These are phyloP conservation scores for Kodamaea lidongshanica DNA, from an alignment of 805 yeast genomes.

Conservation along the genomic window DNA sequence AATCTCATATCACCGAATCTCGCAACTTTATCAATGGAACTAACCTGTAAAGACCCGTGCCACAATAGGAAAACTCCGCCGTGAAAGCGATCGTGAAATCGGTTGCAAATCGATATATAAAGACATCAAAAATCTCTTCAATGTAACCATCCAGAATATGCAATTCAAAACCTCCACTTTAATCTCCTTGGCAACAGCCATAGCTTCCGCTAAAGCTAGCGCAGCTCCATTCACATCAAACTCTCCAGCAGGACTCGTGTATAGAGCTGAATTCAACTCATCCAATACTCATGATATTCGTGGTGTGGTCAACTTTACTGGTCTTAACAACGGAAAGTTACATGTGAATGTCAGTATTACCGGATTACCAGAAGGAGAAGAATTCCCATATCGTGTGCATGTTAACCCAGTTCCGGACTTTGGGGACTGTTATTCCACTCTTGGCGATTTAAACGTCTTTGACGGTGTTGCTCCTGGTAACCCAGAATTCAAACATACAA, in stretches of 20 bases:
- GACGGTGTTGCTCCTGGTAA: conserved; percentile 24
- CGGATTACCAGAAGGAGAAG: conserved; percentile 36
- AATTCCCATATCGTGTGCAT: conserved; percentile 37
- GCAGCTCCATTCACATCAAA: conserved; percentile 22
- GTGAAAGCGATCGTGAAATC: too few relatives aligned
- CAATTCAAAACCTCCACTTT: conserved; percentile 3
- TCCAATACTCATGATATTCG: conserved; percentile 14
- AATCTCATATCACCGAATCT: too few relatives aligned
- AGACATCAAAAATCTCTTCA: too few relatives aligned
- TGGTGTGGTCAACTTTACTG: conserved; percentile 27
- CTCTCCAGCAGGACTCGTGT: conserved; percentile 23
- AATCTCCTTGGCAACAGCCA: conserved; percentile 6
- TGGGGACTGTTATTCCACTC: conserved; percentile 28
- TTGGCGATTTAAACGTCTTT: conserved; percentile 35
- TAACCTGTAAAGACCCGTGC: too few relatives aligned
- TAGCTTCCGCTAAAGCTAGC: conserved; percentile 15
- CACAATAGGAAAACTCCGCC: too few relatives aligned
- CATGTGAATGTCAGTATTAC: conserved; percentile 25
- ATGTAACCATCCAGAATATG: too few relatives aligned
- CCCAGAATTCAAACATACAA: conserved; percentile 6
- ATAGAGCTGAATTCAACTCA: conserved; percentile 24
- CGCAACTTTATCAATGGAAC: too few relatives aligned
- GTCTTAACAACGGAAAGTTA: conserved; percentile 29
- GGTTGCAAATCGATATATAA: too few relatives aligned
- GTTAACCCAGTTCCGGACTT: conserved; percentile 30